These are phyloP conservation scores for Fraxinus nigra DNA, from an alignment of 305 asterid genomes.

Conservation along the genomic window DNA sequence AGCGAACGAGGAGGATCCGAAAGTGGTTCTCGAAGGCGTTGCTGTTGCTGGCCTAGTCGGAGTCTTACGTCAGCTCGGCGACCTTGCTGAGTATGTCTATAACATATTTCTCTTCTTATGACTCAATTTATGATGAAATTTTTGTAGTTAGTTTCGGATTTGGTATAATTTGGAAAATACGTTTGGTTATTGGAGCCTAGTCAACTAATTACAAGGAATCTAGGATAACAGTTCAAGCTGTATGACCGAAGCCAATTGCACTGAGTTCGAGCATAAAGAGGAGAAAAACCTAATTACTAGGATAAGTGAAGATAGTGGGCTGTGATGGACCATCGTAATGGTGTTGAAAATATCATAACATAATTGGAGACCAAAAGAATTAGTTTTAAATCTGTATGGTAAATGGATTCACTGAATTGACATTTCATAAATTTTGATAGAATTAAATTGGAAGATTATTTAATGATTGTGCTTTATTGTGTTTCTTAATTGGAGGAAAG, in stretches of 20 bases:
- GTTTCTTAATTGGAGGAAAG: neutral
- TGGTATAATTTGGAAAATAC: neutral
- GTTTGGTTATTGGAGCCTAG: neutral
- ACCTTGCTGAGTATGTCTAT: slow-evolving; percentile 70
- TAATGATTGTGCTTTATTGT: neutral
- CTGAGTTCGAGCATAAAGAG: neutral
- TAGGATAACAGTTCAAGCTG: neutral
- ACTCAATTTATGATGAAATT: neutral
- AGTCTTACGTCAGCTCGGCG: slow-evolving; percentile 88
- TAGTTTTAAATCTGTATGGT: neutral
- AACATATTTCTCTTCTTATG: neutral
- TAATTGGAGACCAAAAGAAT: neutral
- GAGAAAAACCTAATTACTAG: neutral
- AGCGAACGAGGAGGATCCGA: slow-evolving; percentile 70
- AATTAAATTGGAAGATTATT: neutral
- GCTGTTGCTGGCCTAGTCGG: slow-evolving; percentile 88
- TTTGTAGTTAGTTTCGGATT: neutral
- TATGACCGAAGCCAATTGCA: neutral
- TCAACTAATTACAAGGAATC: neutral
- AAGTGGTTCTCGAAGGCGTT: slow-evolving; percentile 64
- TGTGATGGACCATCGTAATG: neutral
- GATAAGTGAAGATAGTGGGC: neutral
- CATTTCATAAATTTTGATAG: neutral
- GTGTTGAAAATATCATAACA: neutral
- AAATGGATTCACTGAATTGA: neutral